Evolutionary conservation across 441 rosid species (phyloP), one percentile per base, ranked within the genome.

Genomic region (Dalechampia spathulata): DNA sequence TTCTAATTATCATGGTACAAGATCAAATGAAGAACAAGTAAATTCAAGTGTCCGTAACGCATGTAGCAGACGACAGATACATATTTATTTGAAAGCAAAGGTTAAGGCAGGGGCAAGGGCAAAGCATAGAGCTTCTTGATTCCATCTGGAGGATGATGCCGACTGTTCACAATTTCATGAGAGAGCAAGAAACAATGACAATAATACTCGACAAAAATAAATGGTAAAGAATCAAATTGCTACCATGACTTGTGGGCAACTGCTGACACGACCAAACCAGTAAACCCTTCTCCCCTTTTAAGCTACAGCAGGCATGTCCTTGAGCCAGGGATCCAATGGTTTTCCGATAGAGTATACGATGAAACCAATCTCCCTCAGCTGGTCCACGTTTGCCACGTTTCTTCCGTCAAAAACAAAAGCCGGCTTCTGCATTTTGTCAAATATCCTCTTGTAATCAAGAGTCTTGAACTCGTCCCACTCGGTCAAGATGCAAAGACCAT

Each of bases 401-500:
- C 96, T 81, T 28, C 98, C 96, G 57, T 91, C 98, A 10, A 86
- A 88, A 34, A 91, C 77, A 15, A 83, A 91, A 5, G 96, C 96
- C 1, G 98, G 98, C 53, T 91, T 88, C 83, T 91, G 93, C 98
- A 91, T 91, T 57, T 77, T 79, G 45, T 81, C 87, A 27, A 69
- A 86, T 60, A 91, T 91, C 77, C 20, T 63, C 77, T 82, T 64
- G 81, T 63, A 91, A 44, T 91, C 98, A 0, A 90, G 90, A n/a
- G 57, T 70, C 83, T 75, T 86, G 81, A 92, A 92, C 67, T 92
- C 99, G 3, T 86, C 96, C 99, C 99, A 92, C 79, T 92, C 99
- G 0, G 98, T 89, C 63, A 89, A 73, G 53, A 92, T 81, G 75
- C 99, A 92, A 58, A 92, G 43, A 32, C 82, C 97, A 57, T 92